A percentile compares a stretch with the other conserved stretches of the same genome.
phyloP scores from a whole-genome alignment of 768 basidiomycete genomes.

The Hygrocybe punicea region DNA sequence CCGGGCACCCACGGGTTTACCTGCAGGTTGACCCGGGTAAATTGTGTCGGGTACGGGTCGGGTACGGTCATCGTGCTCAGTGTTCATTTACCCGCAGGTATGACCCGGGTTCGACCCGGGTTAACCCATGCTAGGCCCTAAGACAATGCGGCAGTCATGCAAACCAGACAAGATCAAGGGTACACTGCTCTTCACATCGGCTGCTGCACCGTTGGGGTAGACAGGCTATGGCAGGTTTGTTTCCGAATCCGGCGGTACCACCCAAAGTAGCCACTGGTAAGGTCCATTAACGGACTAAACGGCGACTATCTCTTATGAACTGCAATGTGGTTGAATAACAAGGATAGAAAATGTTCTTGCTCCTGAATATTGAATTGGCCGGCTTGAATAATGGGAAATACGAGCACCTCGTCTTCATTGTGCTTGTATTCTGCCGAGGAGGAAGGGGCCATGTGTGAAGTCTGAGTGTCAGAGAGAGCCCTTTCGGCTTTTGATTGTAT shows the following conservation, averaged over 20 bases:
- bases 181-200: constrained; percentile 27
- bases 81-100: too few species aligned
- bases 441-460: constrained; percentile 23
- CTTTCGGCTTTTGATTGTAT: constrained; percentile 59
- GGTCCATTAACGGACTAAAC: constrained; percentile 56
- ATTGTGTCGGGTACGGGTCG: too few species aligned
- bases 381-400: constrained; percentile 85
- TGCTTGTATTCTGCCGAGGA: constrained; percentile 13
- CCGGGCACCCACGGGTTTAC: too few species aligned
- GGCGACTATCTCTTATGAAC: constrained; percentile 2
- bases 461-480: constrained; percentile 61
- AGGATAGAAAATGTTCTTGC: constrained; percentile 64
- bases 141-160: constrained; percentile 63
- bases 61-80: too few species aligned
- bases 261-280: constrained; percentile 96
- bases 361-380: constrained; percentile 85
- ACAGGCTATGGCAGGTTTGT: constrained; percentile 82
- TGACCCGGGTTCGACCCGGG: too few species aligned
- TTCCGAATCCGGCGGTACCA: constrained; percentile 60
- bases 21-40: too few species aligned
- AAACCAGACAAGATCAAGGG: constrained; percentile 77
- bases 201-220: constrained; percentile 39
- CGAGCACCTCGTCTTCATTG: constrained; percentile 40
- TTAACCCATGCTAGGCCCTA: too few species aligned
- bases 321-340: constrained; percentile 54